These are phyloP conservation scores for Cordyceps sp. DNA, from an alignment of 2,329 filamentous ascomycete species.

Conservation along the genomic window DNA sequence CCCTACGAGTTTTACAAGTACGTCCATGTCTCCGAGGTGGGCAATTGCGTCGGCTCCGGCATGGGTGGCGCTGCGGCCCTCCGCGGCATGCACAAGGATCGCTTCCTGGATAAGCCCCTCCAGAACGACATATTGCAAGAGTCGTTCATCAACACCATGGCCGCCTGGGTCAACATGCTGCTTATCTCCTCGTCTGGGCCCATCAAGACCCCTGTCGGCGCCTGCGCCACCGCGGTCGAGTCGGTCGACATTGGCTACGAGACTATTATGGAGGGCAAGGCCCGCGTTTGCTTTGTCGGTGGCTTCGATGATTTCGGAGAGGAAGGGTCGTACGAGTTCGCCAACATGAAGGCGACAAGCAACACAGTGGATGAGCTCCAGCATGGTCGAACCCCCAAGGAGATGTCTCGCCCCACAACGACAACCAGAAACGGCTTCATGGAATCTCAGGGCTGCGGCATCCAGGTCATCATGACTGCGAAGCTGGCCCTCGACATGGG, in stretches of 20 bases:
- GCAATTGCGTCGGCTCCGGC: conserved; percentile 96
- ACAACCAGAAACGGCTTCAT: conserved; percentile 97
- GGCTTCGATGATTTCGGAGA: conserved; percentile 99
- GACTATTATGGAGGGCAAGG: conserved; percentile 96
- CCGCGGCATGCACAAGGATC: conserved; percentile 95
- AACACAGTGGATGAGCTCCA: conserved; percentile 94
- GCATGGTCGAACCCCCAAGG: conserved; percentile 83
- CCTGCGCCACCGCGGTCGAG: conserved; percentile 93
- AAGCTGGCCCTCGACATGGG: conserved; percentile 95
- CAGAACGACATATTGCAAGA: conserved; percentile 99
- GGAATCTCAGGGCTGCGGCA: conserved; percentile 97
- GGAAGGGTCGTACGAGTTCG: conserved; percentile 97
- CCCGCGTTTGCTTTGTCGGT: conserved; percentile 91
- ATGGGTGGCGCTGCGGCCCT: conserved; percentile 90
- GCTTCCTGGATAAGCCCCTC: conserved; percentile 88
- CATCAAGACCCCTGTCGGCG: conserved; percentile 96
- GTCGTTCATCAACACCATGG: conserved; percentile 99
- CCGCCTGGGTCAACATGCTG: conserved; percentile 99
- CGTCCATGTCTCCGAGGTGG: conserved; percentile 91
- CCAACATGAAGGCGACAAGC: conserved; percentile 99
- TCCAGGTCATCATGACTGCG: conserved; percentile 97
- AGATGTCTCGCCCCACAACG: conserved; percentile 96
- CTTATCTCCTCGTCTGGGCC: conserved; percentile 90
- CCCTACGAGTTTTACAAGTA: conserved; percentile 99
- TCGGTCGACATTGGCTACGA: conserved; percentile 96